These are phyloP conservation scores for Barnettozyma sucrosica DNA, from an alignment of 805 yeast genomes.

Conservation along the genomic window DNA sequence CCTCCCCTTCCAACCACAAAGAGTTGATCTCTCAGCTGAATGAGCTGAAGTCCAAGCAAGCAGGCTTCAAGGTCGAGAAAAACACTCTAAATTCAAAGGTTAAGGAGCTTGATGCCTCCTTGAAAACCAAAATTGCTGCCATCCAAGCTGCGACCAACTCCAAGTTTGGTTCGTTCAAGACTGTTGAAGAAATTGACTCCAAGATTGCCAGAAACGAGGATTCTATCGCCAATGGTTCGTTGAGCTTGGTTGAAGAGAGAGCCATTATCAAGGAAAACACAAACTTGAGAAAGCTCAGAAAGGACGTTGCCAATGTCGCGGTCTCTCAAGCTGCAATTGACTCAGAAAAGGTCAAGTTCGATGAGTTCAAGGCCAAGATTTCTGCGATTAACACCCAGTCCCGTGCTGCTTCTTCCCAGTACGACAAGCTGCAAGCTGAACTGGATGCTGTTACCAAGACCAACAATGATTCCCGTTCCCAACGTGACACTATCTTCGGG, in stretches of 20 bases:
- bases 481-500: conserved; percentile 43
- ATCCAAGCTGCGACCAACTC: conserved; percentile 59
- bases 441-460: conserved; percentile 19
- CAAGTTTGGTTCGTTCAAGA: conserved; percentile 57
- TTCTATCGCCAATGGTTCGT: conserved; percentile 67
- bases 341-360: conserved; percentile 67
- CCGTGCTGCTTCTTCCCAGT: conserved; percentile 61
- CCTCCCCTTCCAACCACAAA: conserved; percentile 1
- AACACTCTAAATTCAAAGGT: conserved; percentile 54
- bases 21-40: conserved; percentile 42
- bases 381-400: conserved; percentile 22
- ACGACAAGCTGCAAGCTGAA: conserved; percentile 51
- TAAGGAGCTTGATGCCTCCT: conserved; percentile 57
- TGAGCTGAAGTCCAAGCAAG: conserved; percentile 40
- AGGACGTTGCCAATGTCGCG: conserved; percentile 69
- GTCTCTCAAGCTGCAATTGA: conserved; percentile 76
- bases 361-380: conserved; percentile 49
- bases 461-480: conserved; percentile 52
- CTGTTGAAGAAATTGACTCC: conserved; percentile 61
- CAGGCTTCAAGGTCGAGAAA: conserved; percentile 42
- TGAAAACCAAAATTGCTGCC: conserved; percentile 73
- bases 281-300: conserved; percentile 70
- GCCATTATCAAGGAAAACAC: conserved; percentile 79
- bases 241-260: conserved; percentile 90
- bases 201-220: conserved; percentile 64